These are phyloP conservation scores for Picea mariana DNA, from an alignment of 83 land plant species.

Conservation along the genomic window DNA sequence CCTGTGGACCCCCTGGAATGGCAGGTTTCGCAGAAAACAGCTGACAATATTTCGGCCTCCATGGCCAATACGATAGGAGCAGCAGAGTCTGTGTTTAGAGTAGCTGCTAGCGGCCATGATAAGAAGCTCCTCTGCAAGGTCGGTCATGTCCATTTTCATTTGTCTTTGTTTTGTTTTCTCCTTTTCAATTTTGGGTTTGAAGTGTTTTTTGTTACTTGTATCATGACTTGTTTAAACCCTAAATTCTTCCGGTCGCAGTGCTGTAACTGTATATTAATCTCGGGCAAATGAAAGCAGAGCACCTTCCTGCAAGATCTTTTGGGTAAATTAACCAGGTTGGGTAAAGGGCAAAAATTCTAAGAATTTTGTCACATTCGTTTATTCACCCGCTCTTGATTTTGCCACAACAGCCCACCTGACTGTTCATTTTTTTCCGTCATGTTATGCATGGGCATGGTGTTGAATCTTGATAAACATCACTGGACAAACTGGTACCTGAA, in stretches of 20 bases:
- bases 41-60: constrained; percentile 67
- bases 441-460: not conserved
- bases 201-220: too few relatives aligned
- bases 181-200: too few relatives aligned
- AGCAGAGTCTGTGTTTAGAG: constrained; percentile 88
- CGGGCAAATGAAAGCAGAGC: too few relatives aligned
- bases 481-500: not conserved
- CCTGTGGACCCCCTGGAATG: constrained; percentile 96
- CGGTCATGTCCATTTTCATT: not conserved
- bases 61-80: constrained; percentile 93
- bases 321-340: too few relatives aligned
- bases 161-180: too few relatives aligned
- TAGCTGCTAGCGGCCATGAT: constrained; percentile 94
- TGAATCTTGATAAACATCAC: not conserved
- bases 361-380: too few relatives aligned
- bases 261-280: too few relatives aligned
- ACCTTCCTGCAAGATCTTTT: too few relatives aligned
- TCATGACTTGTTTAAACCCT: too few relatives aligned
- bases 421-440: not conserved
- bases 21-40: constrained; percentile 90
- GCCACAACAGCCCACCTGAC: not conserved
- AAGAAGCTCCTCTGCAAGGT: constrained; percentile 88
- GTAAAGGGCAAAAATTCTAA: too few relatives aligned
- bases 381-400: too few relatives aligned
- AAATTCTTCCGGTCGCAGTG: too few relatives aligned